Conservation (phyloP, 495 filamentous ascomycete species). For the Penicillium paxilli region DNA sequence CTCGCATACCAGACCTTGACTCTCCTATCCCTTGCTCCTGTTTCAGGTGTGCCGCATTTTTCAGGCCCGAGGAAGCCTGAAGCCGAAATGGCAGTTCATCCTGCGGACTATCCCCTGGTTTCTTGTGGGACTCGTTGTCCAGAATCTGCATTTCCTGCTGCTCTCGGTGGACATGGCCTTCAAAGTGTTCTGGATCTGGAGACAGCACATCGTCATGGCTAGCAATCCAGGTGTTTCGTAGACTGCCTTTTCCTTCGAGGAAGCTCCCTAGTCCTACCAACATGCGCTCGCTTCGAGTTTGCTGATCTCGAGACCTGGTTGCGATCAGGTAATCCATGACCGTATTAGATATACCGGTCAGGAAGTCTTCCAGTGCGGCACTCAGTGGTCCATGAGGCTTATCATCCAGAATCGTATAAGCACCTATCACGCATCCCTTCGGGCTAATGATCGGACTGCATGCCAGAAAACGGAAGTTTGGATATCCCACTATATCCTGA, state of each 20-base stretch:
- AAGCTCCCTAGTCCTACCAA: conserved; percentile 20
- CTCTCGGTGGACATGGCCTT: conserved; percentile 13
- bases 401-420: conserved; percentile 16
- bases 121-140: neutral
- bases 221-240: conserved; percentile 15
- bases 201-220: neutral
- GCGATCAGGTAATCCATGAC: conserved; percentile 16
- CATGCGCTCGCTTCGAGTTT: conserved; percentile 19
- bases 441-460: conserved; percentile 21
- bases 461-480: conserved; percentile 52
- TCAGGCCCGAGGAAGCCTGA: neutral
- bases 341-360: conserved; percentile 10
- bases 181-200: neutral
- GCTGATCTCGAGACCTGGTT: conserved; percentile 6
- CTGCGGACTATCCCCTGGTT: neutral
- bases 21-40: neutral
- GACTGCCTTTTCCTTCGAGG: conserved; percentile 19
- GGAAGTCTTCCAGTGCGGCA: neutral
- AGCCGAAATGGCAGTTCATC: neutral
- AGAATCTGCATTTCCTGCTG: conserved; percentile 17
- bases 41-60: neutral
- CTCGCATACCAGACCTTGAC: neutral
- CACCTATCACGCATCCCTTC: conserved; percentile 11
- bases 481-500: conserved; percentile 34
- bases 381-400: conserved; percentile 12